Base-by-base conservation (phyloP, 371 early-diverging fungal species). In the Massospora cicadina region DNA sequence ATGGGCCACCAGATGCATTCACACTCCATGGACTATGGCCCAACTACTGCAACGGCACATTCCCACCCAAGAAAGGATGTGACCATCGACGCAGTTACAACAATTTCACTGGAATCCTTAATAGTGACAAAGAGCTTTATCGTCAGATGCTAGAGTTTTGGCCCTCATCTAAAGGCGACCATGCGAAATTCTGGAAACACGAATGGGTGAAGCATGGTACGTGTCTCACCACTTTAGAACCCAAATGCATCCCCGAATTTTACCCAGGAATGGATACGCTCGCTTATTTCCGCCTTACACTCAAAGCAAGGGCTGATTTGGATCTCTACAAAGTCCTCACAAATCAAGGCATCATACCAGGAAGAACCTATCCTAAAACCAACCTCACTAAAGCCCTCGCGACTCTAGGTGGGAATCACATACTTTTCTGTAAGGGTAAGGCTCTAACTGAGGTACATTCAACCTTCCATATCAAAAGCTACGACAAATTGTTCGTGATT, bases 21-120 rank as follows among this genome's bases (percentile, higher is more conserved):
- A 83, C 84, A n/a, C 69, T 86, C 24, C 89, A 89, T 66, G 90
- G 90, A 2, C 72, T 90, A 58, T 88, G 90, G 90, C 88, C 91
- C 10, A 86, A 84, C 68, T 76, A 79, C 30, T 87, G 86, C 57
- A 53, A 71, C 21, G 88, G 88, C 65, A 74, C 74, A 31, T 78
- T 76, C 54, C 77, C 77, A 24, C 83, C 83, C 2, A 24, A 64
- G 43, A 68, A 28, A 54, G 91, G 91, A 12, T 91, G 91, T 67
- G 89, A 91, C 72, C 55, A 68, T 2, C 58, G 68, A 7, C 80
- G 90, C 43, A 67, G 71, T 5, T 80, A 81, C 66, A 67, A 70
- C 3, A 61, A 60, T 28, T 17, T 66, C 13, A 28, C 29, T 12
- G 43, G 56, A 30, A 17, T 66, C 28, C 55, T 66, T 2, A 0